Conservation (phyloP, 768 basidiomycete genomes). For the Grammothele lineata region DNA sequence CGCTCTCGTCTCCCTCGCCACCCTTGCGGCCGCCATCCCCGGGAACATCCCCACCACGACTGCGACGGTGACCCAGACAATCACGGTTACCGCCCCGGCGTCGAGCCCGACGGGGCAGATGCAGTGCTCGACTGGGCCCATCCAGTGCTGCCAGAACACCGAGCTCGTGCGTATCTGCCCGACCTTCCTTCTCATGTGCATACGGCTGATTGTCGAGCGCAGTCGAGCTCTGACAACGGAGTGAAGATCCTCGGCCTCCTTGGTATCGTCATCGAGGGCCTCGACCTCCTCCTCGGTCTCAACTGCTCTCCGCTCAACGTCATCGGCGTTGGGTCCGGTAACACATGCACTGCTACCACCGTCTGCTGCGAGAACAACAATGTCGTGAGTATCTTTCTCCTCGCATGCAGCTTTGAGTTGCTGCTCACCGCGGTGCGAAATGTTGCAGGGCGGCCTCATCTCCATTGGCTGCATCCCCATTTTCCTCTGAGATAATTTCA, state of each 20-base stretch:
- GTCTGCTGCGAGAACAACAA: constrained; percentile 18
- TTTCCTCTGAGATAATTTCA: neutral
- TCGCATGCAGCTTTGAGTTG: no score
- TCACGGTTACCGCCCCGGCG: constrained; percentile 5
- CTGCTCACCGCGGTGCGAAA: neutral
- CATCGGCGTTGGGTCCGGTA: constrained; percentile 7
- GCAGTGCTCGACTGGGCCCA: constrained; percentile 9
- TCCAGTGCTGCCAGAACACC: constrained; percentile 15
- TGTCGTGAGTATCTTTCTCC: constrained; percentile 5
- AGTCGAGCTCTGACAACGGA: no score
- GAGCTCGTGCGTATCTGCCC: neutral
- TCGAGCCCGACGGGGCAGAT: neutral
- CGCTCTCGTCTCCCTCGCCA: constrained; percentile 7
- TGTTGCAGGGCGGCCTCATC: constrained; percentile 1
- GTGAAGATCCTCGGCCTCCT: constrained; percentile 14
- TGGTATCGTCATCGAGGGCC: constrained; percentile 10
- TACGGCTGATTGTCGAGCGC: no score
- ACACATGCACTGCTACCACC: constrained; percentile 4
- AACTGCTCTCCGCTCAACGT: constrained; percentile 15
- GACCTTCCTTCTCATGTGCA: no score
- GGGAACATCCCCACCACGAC: constrained; percentile 4
- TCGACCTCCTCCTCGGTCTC: constrained; percentile 11
- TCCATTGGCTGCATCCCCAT: constrained; percentile 6
- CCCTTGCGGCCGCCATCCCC: constrained; percentile 19
- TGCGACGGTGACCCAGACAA: neutral